Evolutionary conservation across 805 yeast species (phyloP).

Genomic region (Starmerella scarabaei): DNA sequence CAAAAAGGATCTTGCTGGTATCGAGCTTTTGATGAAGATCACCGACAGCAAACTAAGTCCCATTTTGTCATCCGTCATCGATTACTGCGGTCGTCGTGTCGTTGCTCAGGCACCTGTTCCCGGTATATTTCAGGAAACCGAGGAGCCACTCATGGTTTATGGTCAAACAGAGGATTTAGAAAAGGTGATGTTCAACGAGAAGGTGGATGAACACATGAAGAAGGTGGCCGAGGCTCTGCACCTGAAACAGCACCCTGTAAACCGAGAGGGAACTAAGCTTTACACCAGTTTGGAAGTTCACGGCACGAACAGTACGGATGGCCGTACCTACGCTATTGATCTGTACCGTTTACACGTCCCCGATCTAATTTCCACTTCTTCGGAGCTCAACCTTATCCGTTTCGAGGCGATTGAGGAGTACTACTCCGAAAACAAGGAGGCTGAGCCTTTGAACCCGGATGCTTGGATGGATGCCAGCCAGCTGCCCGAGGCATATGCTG

Average conservation of each 20-base stretch:
- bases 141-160: conserved; percentile 45
- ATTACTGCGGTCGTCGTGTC: conserved; percentile 76
- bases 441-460: conserved; percentile 58
- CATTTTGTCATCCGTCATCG: conserved; percentile 73
- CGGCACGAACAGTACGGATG: conserved; percentile 77
- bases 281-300: conserved; percentile 67
- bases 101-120: conserved; percentile 95
- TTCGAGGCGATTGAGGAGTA: conserved; percentile 62
- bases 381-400: conserved; percentile 54
- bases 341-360: conserved; percentile 72
- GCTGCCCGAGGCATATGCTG: conserved; percentile 27
- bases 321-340: conserved; percentile 72
- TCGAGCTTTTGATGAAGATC: conserved; percentile 52
- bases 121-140: conserved; percentile 50
- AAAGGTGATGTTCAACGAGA: conserved; percentile 37
- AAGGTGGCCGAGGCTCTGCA: conserved; percentile 64
- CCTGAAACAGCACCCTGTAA: conserved; percentile 53
- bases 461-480: conserved; percentile 39
- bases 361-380: conserved; percentile 63
- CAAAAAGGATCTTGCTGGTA: conserved; percentile 63
- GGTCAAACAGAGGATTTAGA: conserved; percentile 57
- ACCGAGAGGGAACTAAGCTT: conserved; percentile 35
- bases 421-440: conserved; percentile 32
- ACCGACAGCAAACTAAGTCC: conserved; percentile 53
- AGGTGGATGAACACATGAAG: conserved; percentile 44